Evolutionary conservation across 345 rosid species (phyloP).

Genomic region (Citrus glauca): DNA sequence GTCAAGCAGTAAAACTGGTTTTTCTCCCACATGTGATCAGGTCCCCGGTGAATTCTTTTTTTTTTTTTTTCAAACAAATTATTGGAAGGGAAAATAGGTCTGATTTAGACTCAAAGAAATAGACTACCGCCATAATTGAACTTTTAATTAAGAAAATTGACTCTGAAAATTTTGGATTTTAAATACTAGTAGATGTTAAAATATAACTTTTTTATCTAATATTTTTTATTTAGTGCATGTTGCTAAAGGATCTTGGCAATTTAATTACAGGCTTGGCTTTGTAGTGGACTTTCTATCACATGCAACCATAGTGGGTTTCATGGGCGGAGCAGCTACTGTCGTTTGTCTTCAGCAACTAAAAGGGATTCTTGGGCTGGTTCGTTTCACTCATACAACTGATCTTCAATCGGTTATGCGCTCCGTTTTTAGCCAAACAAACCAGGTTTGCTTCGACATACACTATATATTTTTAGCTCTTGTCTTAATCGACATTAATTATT

Average conservation of each 20-base stretch:
- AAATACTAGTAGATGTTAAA: too few relatives aligned
- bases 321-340: constrained; percentile 99
- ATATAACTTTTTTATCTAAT: too few relatives aligned
- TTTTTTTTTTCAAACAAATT: too few relatives aligned
- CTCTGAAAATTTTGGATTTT: too few relatives aligned
- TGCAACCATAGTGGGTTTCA: constrained; percentile 96
- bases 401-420: constrained; percentile 79
- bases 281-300: constrained; percentile 94
- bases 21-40: too few relatives aligned
- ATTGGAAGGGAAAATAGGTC: too few relatives aligned
- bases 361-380: constrained; percentile 77
- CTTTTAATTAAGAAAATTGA: too few relatives aligned
- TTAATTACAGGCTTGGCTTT: constrained; percentile 72
- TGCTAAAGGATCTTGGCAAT: not conserved
- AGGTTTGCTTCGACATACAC: constrained; percentile 33
- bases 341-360: constrained; percentile 93
- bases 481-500: not conserved
- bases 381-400: constrained; percentile 80
- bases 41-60: too few relatives aligned
- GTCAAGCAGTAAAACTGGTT: too few relatives aligned
- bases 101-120: too few relatives aligned
- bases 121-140: too few relatives aligned
- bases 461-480: not conserved
- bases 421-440: constrained; percentile 63
- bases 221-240: too few relatives aligned